A percentile compares a stretch with the other conserved stretches of the same genome.
phyloP scores from a whole-genome alignment of 2,329 filamentous ascomycete species.

The Curvularia verruculosa region DNA sequence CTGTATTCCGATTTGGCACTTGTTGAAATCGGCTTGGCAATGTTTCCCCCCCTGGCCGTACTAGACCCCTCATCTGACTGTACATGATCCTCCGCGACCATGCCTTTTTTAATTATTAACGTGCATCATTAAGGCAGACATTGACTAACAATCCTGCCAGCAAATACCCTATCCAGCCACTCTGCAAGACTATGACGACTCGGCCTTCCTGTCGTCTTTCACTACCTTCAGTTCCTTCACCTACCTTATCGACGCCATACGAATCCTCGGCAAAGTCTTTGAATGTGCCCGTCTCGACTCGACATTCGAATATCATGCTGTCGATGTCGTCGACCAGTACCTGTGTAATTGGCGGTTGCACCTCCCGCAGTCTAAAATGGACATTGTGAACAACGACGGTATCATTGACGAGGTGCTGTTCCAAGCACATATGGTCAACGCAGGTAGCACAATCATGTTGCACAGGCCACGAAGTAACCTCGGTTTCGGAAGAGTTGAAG shows the following conservation, averaged over 20 bases:
- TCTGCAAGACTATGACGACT: conserved; percentile 79
- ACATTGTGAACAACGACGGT: conserved; percentile 71
- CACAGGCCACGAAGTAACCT: conserved; percentile 53
- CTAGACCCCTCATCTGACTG: conserved; percentile 6
- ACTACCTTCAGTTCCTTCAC: conserved; percentile 81
- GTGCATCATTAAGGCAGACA: neutral
- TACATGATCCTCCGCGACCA: conserved; percentile 1
- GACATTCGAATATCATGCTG: conserved; percentile 51
- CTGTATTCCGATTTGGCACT: neutral
- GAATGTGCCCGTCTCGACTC: conserved; percentile 48
- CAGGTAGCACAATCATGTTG: conserved; percentile 49
- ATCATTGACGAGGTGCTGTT: conserved; percentile 86
- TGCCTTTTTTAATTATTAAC: conserved; percentile 2
- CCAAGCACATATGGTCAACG: conserved; percentile 80
- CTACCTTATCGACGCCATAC: conserved; percentile 80
- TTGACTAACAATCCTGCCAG: conserved; percentile 19
- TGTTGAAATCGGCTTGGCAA: conserved; percentile 21
- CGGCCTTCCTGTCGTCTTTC: conserved; percentile 70
- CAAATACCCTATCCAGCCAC: conserved; percentile 52
- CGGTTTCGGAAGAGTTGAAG: conserved; percentile 45
- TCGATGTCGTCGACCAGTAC: conserved; percentile 64
- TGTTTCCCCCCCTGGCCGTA: conserved; percentile 15
- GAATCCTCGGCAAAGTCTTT: conserved; percentile 80
- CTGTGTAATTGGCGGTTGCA: conserved; percentile 80
- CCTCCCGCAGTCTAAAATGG: conserved; percentile 72